These are phyloP conservation scores for Rhamnella rubrinervis DNA, from an alignment of 331 rosid species.

Conservation along the genomic window DNA sequence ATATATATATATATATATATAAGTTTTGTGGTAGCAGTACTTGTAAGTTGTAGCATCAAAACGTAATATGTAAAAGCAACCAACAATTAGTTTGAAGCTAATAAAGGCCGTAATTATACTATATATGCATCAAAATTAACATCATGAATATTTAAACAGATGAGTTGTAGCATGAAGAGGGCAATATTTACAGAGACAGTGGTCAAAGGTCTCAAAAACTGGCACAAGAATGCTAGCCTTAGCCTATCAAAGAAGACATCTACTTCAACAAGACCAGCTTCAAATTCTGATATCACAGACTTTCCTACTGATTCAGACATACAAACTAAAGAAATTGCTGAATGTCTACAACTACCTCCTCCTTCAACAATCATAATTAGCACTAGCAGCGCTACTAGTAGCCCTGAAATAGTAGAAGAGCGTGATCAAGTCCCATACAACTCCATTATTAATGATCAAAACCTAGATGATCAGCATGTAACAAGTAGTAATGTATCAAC, in stretches of 20 bases:
- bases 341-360: not conserved
- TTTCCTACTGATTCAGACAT: not conserved
- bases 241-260: conserved; percentile 32
- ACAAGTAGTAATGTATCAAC: not conserved
- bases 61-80: too few relatives aligned
- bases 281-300: conserved; percentile 6
- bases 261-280: not conserved
- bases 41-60: too few relatives aligned
- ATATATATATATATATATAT: too few relatives aligned
- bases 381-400: too few relatives aligned
- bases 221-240: conserved; percentile 47
- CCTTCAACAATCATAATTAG: too few relatives aligned
- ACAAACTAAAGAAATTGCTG: not conserved
- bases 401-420: conserved; percentile 24
- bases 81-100: too few relatives aligned
- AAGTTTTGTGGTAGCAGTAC: too few relatives aligned
- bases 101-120: too few relatives aligned
- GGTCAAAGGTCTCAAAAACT: conserved; percentile 45
- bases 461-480: conserved; percentile 1
- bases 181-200: conserved; percentile 51
- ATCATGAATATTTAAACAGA: conserved; percentile 22
- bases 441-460: not conserved
- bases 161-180: conserved; percentile 58
- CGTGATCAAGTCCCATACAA: not conserved
- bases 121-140: too few relatives aligned